Conservation (phyloP, 2,329 filamentous ascomycete genomes). For the Hymenoscyphus albidus region DNA sequence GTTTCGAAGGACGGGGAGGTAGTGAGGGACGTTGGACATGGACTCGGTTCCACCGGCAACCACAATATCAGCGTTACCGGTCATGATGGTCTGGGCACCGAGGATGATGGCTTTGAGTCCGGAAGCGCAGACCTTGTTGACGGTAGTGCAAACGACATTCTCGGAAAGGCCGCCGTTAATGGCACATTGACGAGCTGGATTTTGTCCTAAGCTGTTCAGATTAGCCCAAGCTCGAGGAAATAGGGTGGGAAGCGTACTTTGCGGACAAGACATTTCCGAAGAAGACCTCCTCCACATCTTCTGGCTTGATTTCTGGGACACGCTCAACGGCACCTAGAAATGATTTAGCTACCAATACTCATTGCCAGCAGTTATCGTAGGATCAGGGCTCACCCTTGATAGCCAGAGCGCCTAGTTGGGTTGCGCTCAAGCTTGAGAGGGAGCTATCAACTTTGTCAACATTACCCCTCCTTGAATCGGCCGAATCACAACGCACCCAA, state of each 20-base stretch:
- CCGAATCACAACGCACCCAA: conserved; percentile 77
- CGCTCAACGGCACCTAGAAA: conserved; percentile 71
- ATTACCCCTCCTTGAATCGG: conserved; percentile 17
- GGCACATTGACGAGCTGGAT: conserved; percentile 91
- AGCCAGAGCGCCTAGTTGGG: conserved; percentile 82
- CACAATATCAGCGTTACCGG: conserved; percentile 86
- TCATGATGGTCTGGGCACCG: conserved; percentile 95
- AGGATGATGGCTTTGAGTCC: conserved; percentile 91
- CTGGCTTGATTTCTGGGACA: conserved; percentile 78
- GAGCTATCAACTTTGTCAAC: conserved; percentile 53
- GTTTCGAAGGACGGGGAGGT: conserved; percentile 79
- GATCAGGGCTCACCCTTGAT: conserved; percentile 70
- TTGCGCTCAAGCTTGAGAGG: conserved; percentile 79
- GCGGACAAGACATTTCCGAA: conserved; percentile 98
- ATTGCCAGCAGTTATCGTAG: not conserved
- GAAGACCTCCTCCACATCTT: conserved; percentile 93
- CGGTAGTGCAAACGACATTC: conserved; percentile 78
- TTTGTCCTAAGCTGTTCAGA: conserved; percentile 75
- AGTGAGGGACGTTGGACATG: conserved; percentile 98
- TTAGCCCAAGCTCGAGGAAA: conserved; percentile 12
- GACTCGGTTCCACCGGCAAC: conserved; percentile 95
- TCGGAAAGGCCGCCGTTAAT: conserved; percentile 82
- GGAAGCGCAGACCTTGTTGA: conserved; percentile 99
- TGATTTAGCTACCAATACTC: conserved; percentile 11
- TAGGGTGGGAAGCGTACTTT: conserved; percentile 54